Evolutionary conservation across 768 basidiomycete species (phyloP), one percentile per base, ranked within the genome.

Genomic region (Inosperma sp.): DNA sequence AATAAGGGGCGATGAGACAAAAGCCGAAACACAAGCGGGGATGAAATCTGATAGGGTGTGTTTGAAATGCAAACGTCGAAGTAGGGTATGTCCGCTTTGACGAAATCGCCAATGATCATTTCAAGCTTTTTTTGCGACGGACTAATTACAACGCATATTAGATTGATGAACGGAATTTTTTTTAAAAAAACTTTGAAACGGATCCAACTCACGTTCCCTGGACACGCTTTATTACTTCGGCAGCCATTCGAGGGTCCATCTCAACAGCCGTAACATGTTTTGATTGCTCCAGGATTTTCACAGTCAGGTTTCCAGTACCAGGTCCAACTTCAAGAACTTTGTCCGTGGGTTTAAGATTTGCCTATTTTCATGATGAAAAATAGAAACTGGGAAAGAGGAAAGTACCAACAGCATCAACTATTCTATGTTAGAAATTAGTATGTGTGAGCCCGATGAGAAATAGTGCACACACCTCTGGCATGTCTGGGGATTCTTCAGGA

Each of bases 41-140:
- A 98, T 2, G 96, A 98, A 60, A 99, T 99, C 68, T 98, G 94
- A 69, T 98, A 99, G 1, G 96, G 96, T 1, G 96, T 99, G 65
- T 99, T 99, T 59, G 91, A 93, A 62, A 99, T 98, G 76, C 95
- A 98, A 49, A 96, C 96, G 68, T 98, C 95, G 54, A 99, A 98
- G 70, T 94, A 98, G 8, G 96, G 96, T 16, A 99, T 74, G 48
- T 93, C 90, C n/a, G 88, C 91, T 70, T 98, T 98, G 63, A 97
- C 90, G 64, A 98, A 97, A 68, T 99, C 96, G 42, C 95, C 96
- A 52, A 99, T 88, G 59, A 96, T 83, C 55, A 98, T 84, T 57
- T 96, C 90, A 1, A 99, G 82, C 63, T 95, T 95, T 57, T 88
- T 82, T 68, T 97, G 95, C 63, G 93, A 93, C 3, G 96, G 93